Base-by-base conservation (phyloP, 129 eudicot species). In the Flaveria trinervia region DNA sequence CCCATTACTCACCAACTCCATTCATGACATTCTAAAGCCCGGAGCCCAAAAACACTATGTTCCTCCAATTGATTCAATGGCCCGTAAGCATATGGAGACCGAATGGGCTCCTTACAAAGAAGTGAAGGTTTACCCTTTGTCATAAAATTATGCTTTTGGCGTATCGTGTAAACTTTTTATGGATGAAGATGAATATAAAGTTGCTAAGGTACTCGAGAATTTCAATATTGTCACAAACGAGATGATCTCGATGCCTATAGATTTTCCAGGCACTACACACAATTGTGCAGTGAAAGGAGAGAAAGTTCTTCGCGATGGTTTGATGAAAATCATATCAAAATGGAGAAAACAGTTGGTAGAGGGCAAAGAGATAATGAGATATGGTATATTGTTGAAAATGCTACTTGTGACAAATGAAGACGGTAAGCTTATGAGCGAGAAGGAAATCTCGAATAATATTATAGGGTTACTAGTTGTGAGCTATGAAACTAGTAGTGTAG, bases 391-490 rank as follows among this genome's bases (percentile, higher is more conserved):
- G 65, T 83, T 83, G 1, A 61, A 68, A 39, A 83, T 83, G 86
- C 46, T 83, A 61, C 76, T 83, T n/a, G 69, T 60, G 20, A 83
- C 71, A 4, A 75, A 74, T 49, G 86, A 83, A 14, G 48, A 83
- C 0, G 80, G 86, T 13, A 68, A 11, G 18, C 78, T 78, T 46
- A 45, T 83, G 76, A 73, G 71, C 10, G 86, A 83, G 23, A 65
- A 60, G 59, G 85, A 81, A 8, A 77, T 85, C 13, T 74, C 88
- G 1, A 79, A 77, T 15, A 81, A 81, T 33, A 81, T 85, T 17
- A 57, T 85, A 2, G 88, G 85, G 9, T 78, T 85, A 16, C 39
- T 85, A 7, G 68, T 81, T 2, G 88, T 79, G 26, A 77, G 83
- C 73, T 75, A 81, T 18, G 86, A 85, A 43, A 85, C 89, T 23